Base-by-base conservation (phyloP, 1,284 basidiomycete genomes). In the Apiotrichum domesticum region DNA sequence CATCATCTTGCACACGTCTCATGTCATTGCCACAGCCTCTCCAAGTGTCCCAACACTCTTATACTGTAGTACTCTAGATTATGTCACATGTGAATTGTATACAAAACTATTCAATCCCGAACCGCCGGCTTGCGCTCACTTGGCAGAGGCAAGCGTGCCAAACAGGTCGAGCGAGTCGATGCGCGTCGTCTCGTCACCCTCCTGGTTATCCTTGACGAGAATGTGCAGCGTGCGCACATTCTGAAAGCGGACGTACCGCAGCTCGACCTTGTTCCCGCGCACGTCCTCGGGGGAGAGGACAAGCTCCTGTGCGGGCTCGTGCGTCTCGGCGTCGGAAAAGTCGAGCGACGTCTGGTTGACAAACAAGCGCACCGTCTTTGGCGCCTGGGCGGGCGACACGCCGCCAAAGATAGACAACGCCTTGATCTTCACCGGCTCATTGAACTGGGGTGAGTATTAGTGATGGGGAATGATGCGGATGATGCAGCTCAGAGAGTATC, bases 191-290 rank as follows among this genome's bases (percentile, higher is more conserved):
- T 90, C 87, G 51, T 83, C 84, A 42, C 75, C 84, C 10, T 83
- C 86, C 62, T 88, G 86, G 68, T 92, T 91, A 32, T 84, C 84
- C 56, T 81, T 82, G 32, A 92, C 82, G 66, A 91, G 87, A 48
- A 92, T 84, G 85, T 90, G 68, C 50, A 90, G 69, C 57, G 80
- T 85, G 61, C 82, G 85, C 54, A 92, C 88, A 43, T 78, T 81
- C 77, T 90, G 89, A 74, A 92, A 91, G 50, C 86, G 80, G 29
- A 91, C 89, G 65, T 82, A 88, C 55, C 85, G 80, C 67, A 92
- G 75, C 9, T 81, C 72, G 41, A 90, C 79, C 46, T 76, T 80
- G 46, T 82, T 81, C 15, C 86, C 87, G 56, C 81, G 79, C 41
- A 76, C 57, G 45, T 77, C 71, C 55, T 71, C 67, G 14, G 61